A percentile compares a stretch with the other conserved stretches of the same genome.
phyloP scores from a whole-genome alignment of 352 stramenopile species.

The Globisporangium okanoganense region DNA sequence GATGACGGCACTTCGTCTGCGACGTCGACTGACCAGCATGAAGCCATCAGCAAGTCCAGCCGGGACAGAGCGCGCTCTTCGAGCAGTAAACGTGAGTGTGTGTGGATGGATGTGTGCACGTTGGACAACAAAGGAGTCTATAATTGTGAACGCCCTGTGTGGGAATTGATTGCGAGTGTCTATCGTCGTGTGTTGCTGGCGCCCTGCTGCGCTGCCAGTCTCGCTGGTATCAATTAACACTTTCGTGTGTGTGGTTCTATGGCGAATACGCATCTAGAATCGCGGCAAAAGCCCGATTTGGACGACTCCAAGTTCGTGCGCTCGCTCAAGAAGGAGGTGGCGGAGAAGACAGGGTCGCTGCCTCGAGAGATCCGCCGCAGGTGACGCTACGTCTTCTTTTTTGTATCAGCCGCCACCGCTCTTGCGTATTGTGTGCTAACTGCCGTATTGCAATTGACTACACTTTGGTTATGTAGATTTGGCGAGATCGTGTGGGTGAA shows the following conservation, averaged over 20 bases:
- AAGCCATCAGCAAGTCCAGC: neutral
- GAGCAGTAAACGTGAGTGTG: slow-evolving; percentile 8
- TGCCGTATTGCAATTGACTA: neutral
- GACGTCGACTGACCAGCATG: neutral
- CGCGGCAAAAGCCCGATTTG: neutral
- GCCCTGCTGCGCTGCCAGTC: neutral
- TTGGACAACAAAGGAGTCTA: neutral
- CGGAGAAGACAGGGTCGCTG: slow-evolving; percentile 10
- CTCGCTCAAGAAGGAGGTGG: slow-evolving; percentile 8
- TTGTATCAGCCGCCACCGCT: neutral
- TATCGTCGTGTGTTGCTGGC: neutral
- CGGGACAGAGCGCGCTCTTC: neutral
- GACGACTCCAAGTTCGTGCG: slow-evolving; percentile 7
- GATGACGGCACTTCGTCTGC: neutral
- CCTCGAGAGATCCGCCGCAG: slow-evolving; percentile 4
- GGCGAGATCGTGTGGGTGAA: slow-evolving; percentile 16
- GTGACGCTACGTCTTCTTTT: neutral
- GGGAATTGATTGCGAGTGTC: neutral
- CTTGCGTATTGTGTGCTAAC: neutral
- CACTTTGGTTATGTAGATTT: slow-evolving; percentile 4
- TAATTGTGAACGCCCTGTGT: neutral
- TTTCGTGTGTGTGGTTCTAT: neutral
- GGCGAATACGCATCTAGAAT: neutral
- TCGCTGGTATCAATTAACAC: neutral
- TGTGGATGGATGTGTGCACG: neutral